Conservation (phyloP, 148 eudicot genomes). For the Amaranthus palmeri region DNA sequence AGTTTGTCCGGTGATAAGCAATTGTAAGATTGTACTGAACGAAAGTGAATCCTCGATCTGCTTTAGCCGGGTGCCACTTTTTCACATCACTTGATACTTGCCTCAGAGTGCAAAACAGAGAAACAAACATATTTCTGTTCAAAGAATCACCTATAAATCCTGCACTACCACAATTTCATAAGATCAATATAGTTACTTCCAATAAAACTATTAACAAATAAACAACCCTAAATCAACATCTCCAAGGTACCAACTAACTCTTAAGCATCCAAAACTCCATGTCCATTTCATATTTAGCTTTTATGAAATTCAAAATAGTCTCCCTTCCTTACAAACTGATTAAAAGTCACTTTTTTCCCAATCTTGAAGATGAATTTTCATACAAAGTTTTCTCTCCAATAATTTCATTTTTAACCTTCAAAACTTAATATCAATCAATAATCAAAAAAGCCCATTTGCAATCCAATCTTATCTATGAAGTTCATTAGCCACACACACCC, state of each 20-base stretch:
- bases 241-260: neutral
- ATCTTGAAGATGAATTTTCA: too few species aligned
- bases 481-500: too few species aligned
- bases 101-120: slow-evolving; percentile 74
- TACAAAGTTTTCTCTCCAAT: too few species aligned
- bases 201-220: neutral
- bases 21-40: slow-evolving; percentile 81
- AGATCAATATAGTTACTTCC: slow-evolving; percentile 17
- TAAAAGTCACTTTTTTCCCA: too few species aligned
- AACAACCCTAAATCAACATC: neutral
- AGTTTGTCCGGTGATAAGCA: slow-evolving; percentile 86
- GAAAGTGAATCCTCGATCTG: slow-evolving; percentile 94
- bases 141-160: slow-evolving; percentile 98
- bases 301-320: too few species aligned
- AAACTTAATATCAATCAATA: too few species aligned
- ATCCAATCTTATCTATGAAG: too few species aligned
- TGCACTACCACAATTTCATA: slow-evolving; percentile 50
- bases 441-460: too few species aligned
- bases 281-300: too few species aligned
- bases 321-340: too few species aligned
- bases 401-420: too few species aligned
- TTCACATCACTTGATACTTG: slow-evolving; percentile 60
- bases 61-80: slow-evolving; percentile 97
- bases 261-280: neutral
- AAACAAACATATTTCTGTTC: slow-evolving; percentile 97